Evolutionary conservation across 176 grass and related monocot species (phyloP).

Genomic region (Phoenix dactylifera): DNA sequence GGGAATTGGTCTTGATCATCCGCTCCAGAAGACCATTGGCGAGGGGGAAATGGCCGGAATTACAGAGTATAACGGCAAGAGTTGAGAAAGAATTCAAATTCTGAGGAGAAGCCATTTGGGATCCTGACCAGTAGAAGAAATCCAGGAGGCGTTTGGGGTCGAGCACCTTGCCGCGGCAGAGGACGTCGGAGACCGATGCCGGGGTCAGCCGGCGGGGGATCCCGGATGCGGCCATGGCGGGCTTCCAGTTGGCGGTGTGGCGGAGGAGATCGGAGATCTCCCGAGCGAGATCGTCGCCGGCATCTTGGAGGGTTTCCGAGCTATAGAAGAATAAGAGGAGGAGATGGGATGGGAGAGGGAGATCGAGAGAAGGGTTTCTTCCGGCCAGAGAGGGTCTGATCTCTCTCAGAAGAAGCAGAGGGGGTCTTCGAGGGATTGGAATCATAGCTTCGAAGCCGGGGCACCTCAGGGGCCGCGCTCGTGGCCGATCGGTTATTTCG

Average conservation of each 20-base stretch:
- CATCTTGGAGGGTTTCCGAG: constrained; percentile 6
- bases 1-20: constrained; percentile 39
- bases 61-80: constrained; percentile 34
- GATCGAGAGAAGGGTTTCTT: not conserved
- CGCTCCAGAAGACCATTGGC: constrained; percentile 40
- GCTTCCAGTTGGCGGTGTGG: constrained; percentile 41
- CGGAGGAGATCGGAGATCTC: constrained; percentile 44
- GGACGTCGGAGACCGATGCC: constrained; percentile 24
- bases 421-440: too few species aligned
- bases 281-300: constrained; percentile 31
- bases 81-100: too few species aligned
- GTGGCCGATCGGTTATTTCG: too few species aligned
- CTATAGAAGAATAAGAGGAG: not conserved
- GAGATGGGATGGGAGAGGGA: not conserved
- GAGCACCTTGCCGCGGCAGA: not conserved
- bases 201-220: constrained; percentile 30
- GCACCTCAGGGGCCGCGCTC: too few species aligned
- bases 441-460: too few species aligned
- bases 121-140: constrained; percentile 66
- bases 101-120: too few species aligned
- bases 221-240: constrained; percentile 38
- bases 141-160: constrained; percentile 46
- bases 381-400: too few species aligned
- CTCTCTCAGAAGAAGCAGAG: too few species aligned
- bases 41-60: constrained; percentile 14